Percentiles rank a stretch among this genome's conserved stretches.
phyloP scores from a whole-genome alignment of 2,329 filamentous ascomycete genomes.

The Diaporthe vaccinii region DNA sequence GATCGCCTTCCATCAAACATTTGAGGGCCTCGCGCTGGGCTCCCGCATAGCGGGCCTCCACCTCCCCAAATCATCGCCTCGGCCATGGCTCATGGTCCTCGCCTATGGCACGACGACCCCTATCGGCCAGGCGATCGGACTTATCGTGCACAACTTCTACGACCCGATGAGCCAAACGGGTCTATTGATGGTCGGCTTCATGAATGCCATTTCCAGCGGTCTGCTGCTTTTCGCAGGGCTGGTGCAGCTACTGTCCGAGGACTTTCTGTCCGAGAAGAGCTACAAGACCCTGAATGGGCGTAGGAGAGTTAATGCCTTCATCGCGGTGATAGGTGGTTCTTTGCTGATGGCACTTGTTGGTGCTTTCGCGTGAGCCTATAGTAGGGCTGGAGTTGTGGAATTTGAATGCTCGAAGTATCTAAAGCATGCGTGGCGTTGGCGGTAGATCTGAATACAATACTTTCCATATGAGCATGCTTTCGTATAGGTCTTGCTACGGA shows the following conservation, averaged over 20 bases:
- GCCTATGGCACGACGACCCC: slow-evolving; percentile 85
- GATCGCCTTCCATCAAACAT: slow-evolving; percentile 88
- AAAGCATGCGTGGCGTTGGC: background rate
- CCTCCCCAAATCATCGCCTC: slow-evolving; percentile 79
- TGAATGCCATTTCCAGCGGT: slow-evolving; percentile 88
- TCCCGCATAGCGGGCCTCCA: slow-evolving; percentile 87
- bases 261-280: slow-evolving; percentile 83
- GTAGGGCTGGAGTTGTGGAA: background rate
- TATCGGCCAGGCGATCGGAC: slow-evolving; percentile 84
- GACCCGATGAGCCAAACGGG: slow-evolving; percentile 83
- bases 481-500: background rate
- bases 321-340: slow-evolving; percentile 74
- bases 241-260: slow-evolving; percentile 87
- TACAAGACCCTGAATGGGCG: slow-evolving; percentile 75
- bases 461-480: background rate
- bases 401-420: background rate
- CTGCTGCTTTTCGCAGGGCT: slow-evolving; percentile 85
- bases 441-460: background rate
- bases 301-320: slow-evolving; percentile 72
- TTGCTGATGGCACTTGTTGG: slow-evolving; percentile 79
- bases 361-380: slow-evolving; percentile 71
- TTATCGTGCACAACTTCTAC: slow-evolving; percentile 83
- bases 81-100: slow-evolving; percentile 87
- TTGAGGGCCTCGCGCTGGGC: slow-evolving; percentile 88
- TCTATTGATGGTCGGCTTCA: slow-evolving; percentile 85